Conservation (phyloP, 2,329 filamentous ascomycete genomes). For the Fusarium clavum region DNA sequence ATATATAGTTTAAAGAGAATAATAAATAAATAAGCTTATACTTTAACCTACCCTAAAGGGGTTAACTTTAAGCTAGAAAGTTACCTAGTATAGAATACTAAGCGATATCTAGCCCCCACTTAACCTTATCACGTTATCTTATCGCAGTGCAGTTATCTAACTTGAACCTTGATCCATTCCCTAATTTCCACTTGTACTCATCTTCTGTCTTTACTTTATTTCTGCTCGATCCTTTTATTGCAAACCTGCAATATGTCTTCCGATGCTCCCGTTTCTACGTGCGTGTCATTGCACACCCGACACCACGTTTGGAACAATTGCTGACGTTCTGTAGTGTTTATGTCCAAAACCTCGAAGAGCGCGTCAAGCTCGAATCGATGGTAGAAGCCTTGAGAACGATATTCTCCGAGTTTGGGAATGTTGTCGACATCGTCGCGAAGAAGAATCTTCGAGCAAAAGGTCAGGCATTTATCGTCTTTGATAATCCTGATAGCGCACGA, state of each 20-base stretch:
- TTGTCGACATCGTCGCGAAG: slow-evolving; percentile 88
- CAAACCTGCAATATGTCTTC: slow-evolving; percentile 51
- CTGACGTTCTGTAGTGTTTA: slow-evolving; percentile 67
- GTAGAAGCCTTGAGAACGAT: slow-evolving; percentile 79
- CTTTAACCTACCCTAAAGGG: too few relatives aligned
- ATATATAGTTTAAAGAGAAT: too few relatives aligned
- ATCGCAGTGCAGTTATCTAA: background rate
- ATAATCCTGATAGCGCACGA: slow-evolving; percentile 79
- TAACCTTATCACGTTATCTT: background rate
- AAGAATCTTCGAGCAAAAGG: slow-evolving; percentile 92
- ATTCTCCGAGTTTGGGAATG: slow-evolving; percentile 88
- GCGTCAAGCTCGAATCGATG: slow-evolving; percentile 83
- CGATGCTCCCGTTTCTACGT: slow-evolving; percentile 69
- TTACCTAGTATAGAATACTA: too few relatives aligned
- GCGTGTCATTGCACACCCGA: slow-evolving; percentile 79
- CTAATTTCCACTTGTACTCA: background rate
- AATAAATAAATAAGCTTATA: too few relatives aligned
- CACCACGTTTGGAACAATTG: slow-evolving; percentile 53
- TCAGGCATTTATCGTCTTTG: slow-evolving; percentile 95
- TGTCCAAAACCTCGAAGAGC: slow-evolving; percentile 90
- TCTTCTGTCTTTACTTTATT: background rate
- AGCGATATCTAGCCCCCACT: too few relatives aligned
- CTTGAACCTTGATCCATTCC: background rate
- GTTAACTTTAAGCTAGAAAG: too few relatives aligned
- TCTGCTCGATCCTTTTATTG: background rate